Evolutionary conservation across 2,329 filamentous ascomycete species (phyloP), one percentile per base, ranked within the genome.

Genomic region (Colletotrichum musicola): DNA sequence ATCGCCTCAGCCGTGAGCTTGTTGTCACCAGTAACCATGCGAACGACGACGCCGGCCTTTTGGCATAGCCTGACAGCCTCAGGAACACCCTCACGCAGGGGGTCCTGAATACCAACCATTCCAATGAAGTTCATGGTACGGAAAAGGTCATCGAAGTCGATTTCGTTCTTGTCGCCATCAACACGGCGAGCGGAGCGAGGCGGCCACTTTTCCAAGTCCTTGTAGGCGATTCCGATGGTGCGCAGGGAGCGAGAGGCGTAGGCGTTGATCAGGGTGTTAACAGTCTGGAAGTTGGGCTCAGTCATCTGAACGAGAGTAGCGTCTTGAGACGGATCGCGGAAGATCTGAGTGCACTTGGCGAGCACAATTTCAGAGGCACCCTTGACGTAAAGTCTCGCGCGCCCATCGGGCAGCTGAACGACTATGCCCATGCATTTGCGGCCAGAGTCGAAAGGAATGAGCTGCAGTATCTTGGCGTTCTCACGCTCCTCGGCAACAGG

Each of bases 1-100:
- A 95, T 95, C 22, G 93, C 91, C 77, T 92, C 88, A 1, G 93
- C 93, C 7, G 93, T 95, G 68, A 93, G 81, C 72, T 92, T 89
- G 80, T 95, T 95, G 81, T 95, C 93, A 71, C 93, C 93, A 4
- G 93, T 95, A 3, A 95, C 93, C 93, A 95, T 95, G 75, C 93
- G 91, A 18, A 95, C 92, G 69, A 91, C 87, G 12, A 95, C 92
- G 68, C 93, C 93, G 4, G 93, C 93, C 64, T 87, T 85, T 76
- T 95, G 92, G 75, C 93, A 95, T 66, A 90, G 85, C 68, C 83
- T 83, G 30, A 95, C 92, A 12, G 93, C 92, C 59, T 93, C 88
- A 1, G 84, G 84, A n/a, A 95, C 93, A 70, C 92, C 92, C 0
- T 88, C 85, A 69, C 93, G 91, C 13, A 95, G 86, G 51, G 93